Conservation (phyloP, 495 filamentous ascomycete genomes). For the Hypoxylon crocopeplum region DNA sequence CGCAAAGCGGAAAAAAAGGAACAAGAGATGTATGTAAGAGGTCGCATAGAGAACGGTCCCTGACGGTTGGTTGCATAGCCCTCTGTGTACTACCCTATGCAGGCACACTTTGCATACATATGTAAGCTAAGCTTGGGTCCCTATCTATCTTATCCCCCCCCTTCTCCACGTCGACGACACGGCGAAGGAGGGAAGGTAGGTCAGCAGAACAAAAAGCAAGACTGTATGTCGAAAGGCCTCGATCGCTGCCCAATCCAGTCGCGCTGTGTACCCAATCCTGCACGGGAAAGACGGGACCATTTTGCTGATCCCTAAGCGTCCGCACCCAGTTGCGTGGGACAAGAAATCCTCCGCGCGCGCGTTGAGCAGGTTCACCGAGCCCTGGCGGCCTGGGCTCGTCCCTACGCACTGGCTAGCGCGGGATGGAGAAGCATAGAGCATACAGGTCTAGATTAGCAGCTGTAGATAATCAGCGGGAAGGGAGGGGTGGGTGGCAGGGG, state of each 20-base stretch:
- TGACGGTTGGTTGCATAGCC: not conserved
- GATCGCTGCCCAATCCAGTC: conserved; percentile 32
- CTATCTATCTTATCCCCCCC: not conserved
- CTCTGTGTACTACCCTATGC: conserved; percentile 1
- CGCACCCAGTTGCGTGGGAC: conserved; percentile 9
- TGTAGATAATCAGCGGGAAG: conserved; percentile 22
- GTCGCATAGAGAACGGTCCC: conserved; percentile 18
- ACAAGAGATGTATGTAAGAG: not conserved
- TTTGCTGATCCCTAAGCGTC: conserved; percentile 12
- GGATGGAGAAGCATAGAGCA: conserved; percentile 22
- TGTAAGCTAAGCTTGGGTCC: too few relatives aligned
- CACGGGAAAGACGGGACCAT: conserved; percentile 9
- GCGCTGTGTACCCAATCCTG: conserved; percentile 4
- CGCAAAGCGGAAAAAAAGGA: conserved; percentile 11
- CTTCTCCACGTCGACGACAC: conserved; percentile 3
- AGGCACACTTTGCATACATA: conserved; percentile 13
- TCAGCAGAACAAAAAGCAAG: not conserved
- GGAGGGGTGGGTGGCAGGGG: conserved; percentile 3
- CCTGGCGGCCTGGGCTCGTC: too few relatives aligned
- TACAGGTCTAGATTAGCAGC: conserved; percentile 12
- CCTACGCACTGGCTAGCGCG: conserved; percentile 23
- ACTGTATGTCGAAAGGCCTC: not conserved
- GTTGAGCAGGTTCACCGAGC: too few relatives aligned
- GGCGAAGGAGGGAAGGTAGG: not conserved
- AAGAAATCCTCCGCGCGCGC: conserved; percentile 24